phyloP scores from a whole-genome alignment of 352 stramenopile genomes.

The Sclerospora graminicola region DNA sequence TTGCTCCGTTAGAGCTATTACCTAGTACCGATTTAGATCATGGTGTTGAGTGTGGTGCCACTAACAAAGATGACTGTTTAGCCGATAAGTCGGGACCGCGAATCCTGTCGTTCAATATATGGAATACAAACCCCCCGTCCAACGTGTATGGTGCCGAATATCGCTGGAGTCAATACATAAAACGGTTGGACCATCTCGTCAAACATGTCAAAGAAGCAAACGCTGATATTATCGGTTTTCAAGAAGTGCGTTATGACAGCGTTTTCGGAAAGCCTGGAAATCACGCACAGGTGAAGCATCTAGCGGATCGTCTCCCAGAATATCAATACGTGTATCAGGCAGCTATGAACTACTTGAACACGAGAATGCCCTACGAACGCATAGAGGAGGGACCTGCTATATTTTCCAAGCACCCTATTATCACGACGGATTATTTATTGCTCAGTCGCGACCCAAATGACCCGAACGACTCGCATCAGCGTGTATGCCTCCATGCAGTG shows the following conservation, averaged over 20 bases:
- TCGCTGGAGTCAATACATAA: conserved; percentile 66
- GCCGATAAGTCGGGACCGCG: conserved; percentile 19
- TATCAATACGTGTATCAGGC: conserved; percentile 84
- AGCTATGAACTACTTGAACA: conserved; percentile 79
- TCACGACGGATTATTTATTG: conserved; percentile 72
- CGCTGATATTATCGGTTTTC: conserved; percentile 74
- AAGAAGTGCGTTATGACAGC: conserved; percentile 81
- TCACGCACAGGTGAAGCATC: conserved; percentile 73
- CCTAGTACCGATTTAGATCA: conserved; percentile 4
- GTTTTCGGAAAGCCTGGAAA: conserved; percentile 49
- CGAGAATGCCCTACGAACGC: conserved; percentile 41
- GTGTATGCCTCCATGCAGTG: conserved; percentile 70
- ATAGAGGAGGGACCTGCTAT: conserved; percentile 81
- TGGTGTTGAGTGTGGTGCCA: conserved; percentile 7
- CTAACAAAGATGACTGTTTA: conserved; percentile 9
- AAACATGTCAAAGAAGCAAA: conserved; percentile 33
- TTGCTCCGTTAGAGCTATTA: conserved; percentile 14
- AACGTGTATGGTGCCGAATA: conserved; percentile 45
- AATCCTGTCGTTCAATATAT: conserved; percentile 85
- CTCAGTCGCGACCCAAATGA: conserved; percentile 72
- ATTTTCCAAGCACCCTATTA: conserved; percentile 71
- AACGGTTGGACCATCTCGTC: conserved; percentile 66
- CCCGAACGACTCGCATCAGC: conserved; percentile 77
- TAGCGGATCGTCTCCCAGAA: conserved; percentile 39
- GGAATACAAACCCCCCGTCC: conserved; percentile 80